Percentiles rank a stretch among this genome's conserved stretches.
These are phyloP conservation scores for Glomus cerebriforme DNA, from an alignment of 192 early-diverging fungal species.

Conservation along the genomic window DNA sequence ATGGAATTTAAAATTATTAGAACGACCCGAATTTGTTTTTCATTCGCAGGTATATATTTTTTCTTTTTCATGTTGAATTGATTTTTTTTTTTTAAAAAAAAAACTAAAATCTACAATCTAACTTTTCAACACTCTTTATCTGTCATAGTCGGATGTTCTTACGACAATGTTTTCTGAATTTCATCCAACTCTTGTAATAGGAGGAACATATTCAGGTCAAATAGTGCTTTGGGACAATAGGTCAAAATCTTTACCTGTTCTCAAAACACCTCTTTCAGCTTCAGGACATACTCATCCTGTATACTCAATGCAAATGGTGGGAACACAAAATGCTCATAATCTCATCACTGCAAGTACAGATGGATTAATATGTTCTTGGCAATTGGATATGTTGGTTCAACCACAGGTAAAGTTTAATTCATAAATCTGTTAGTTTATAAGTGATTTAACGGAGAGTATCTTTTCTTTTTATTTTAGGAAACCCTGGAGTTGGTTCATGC, in stretches of 20 bases:
- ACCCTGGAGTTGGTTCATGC: slow-evolving; percentile 76
- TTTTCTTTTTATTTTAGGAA: slow-evolving; percentile 52
- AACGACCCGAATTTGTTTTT: slow-evolving; percentile 95
- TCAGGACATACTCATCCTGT: slow-evolving; percentile 97
- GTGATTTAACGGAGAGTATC: background rate
- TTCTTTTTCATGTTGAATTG: background rate
- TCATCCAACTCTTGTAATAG: slow-evolving; percentile 90
- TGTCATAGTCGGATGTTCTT: slow-evolving; percentile 77
- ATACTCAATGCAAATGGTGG: slow-evolving; percentile 85
- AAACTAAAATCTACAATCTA: background rate
- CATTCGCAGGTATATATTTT: slow-evolving; percentile 66
- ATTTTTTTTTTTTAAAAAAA: background rate
- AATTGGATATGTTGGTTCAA: slow-evolving; percentile 96
- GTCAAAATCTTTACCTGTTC: slow-evolving; percentile 83
- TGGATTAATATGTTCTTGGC: slow-evolving; percentile 95
- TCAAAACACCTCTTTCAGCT: slow-evolving; percentile 91
- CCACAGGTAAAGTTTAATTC: slow-evolving; percentile 62
- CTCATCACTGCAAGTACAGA: slow-evolving; percentile 93
- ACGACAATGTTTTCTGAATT: slow-evolving; percentile 89
- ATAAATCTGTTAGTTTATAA: background rate
- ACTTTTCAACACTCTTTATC: background rate
- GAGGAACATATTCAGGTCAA: slow-evolving; percentile 97
- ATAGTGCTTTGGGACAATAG: slow-evolving; percentile 97
- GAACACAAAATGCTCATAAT: slow-evolving; percentile 94
- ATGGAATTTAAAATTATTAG: slow-evolving; percentile 88